Percentiles rank a stretch among this genome's conserved stretches.
These are phyloP conservation scores for Radiomyces spectabilis DNA, from an alignment of 192 early-diverging fungal genomes.

Conservation along the genomic window DNA sequence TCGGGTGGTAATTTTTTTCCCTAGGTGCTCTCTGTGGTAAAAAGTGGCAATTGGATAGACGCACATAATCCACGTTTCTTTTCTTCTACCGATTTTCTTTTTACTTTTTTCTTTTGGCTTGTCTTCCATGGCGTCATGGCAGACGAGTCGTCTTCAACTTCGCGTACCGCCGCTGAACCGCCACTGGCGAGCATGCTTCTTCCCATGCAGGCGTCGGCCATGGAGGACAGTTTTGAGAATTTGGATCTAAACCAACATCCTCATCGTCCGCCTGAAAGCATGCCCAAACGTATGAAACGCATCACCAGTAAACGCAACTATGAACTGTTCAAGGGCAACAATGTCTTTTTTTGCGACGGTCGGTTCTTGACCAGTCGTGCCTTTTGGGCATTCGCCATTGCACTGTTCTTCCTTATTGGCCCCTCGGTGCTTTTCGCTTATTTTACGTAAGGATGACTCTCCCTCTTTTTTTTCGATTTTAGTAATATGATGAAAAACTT, in stretches of 20 bases:
- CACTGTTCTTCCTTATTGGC: conserved; percentile 25
- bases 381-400: conserved; percentile 43
- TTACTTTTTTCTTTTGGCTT: no score
- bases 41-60: no score
- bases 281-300: background rate
- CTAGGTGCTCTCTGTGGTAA: no score
- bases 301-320: conserved; percentile 19
- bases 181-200: no score
- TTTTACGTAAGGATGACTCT: conserved; percentile 31
- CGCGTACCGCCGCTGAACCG: no score
- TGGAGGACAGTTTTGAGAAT: conserved; percentile 1
- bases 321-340: conserved; percentile 40
- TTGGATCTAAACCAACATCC: background rate
- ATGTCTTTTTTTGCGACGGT: conserved; percentile 51
- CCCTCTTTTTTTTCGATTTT: background rate
- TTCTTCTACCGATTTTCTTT: no score
- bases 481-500: background rate
- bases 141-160: no score
- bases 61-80: no score
- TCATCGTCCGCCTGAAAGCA: background rate
- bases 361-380: conserved; percentile 52
- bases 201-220: no score
- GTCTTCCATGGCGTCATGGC: no score
- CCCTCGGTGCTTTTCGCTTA: conserved; percentile 39
- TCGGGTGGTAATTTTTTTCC: no score